These are phyloP conservation scores for Globisporangium cederbergense DNA, from an alignment of 352 stramenopile species.

Conservation along the genomic window DNA sequence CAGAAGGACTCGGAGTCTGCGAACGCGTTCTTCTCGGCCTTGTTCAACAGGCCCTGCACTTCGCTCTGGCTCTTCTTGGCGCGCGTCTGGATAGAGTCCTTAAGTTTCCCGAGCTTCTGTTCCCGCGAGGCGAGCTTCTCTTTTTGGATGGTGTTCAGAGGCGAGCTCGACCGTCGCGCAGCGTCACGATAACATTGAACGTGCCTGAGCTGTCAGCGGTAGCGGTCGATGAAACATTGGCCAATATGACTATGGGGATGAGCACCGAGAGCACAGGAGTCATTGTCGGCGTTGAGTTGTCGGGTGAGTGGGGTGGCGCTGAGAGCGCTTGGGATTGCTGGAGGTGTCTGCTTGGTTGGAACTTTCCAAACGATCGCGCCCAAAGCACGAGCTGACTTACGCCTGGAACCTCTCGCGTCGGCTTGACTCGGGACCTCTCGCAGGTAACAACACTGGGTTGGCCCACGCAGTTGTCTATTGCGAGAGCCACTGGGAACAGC, in stretches of 20 bases:
- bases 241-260: background rate
- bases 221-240: background rate
- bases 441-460: no score
- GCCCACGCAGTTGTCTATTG: no score
- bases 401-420: no score
- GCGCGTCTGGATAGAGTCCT: background rate
- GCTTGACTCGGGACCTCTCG: no score
- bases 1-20: slow-evolving; percentile 1
- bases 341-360: no score
- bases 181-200: background rate
- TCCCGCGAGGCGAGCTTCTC: background rate
- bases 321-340: no score
- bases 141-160: background rate
- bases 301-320: no score
- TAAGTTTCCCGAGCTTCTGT: background rate
- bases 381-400: no score
- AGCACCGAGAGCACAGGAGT: background rate
- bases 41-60: background rate
- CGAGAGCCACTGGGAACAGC: no score
- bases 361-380: no score
- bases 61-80: background rate
- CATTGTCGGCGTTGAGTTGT: background rate
- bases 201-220: background rate
- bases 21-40: background rate
- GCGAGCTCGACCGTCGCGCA: background rate